Evolutionary conservation across 2,329 filamentous ascomycete genomes (phyloP), one percentile per base, ranked within the genome.

Genomic region (Apiospora koreana): DNA sequence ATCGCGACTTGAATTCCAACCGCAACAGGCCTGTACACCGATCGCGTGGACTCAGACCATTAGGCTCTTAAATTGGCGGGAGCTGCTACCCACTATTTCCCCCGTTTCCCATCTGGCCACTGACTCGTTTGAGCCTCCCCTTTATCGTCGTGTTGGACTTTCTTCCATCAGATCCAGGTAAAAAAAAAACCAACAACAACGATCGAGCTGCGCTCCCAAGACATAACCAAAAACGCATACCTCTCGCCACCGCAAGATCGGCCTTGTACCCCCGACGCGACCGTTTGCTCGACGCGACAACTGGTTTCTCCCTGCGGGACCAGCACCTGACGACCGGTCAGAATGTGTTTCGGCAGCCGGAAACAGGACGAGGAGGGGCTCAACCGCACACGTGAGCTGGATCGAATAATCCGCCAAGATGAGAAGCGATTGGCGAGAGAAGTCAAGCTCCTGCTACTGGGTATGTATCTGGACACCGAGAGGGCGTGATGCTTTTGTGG

Each of bases 401-500:
- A 99, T 80, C 93, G 92, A 83, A 85, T 89, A 77, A 89, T 99
- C 76, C 92, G 93, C 72, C 89, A 91, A 76, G 96, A 98, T 84
- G 94, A 95, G 85, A 97, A 96, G 88, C 88, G 88, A 75, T 87
- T 96, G 86, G 85, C 92, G 70, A 92, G 92, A 79, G 95, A 97
- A 79, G 94, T 98, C 78, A 99, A 98, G 87, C 91, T 99, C 74
- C 85, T 99, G 75, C 86, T 99, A 75, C 87, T 99, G 74, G 95
- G 95, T 98, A 87, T 74, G 89, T 82, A 74, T 62, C 72, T 43
- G 38, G 38, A 42, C 64, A 14, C n/a, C 9, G 28, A 10, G 41
- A n/a, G 10, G 3, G 28, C 42, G 8, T 48, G 69, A 10, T 21
- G 10, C 23, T 64, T 45, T 41, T 35, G 12, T 35, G 43, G 45